Conservation (phyloP, 2,329 filamentous ascomycete species). For the Curvularia sp. region DNA sequence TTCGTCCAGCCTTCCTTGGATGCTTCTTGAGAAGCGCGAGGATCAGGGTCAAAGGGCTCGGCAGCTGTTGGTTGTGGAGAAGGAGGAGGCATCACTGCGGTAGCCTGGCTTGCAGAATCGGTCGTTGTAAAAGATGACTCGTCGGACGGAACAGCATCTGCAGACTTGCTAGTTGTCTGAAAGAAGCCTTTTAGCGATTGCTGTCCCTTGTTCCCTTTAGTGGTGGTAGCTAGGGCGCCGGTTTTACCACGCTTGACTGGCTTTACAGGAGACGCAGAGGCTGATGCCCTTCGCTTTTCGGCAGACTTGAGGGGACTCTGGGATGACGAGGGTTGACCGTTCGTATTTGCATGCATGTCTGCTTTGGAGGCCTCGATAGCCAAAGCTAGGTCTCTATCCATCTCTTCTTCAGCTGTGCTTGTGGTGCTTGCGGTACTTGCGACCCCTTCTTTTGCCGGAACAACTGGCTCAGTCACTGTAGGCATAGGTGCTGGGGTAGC, state of each 20-base stretch:
- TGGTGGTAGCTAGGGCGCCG: conserved; percentile 24
- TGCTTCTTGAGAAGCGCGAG: conserved; percentile 61
- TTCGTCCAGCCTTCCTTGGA: conserved; percentile 84
- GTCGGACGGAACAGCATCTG: conserved; percentile 11
- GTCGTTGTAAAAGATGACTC: conserved; percentile 12
- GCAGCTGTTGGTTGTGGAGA: conserved; percentile 10
- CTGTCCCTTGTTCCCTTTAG: conserved; percentile 56
- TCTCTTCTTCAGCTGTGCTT: conserved; percentile 3
- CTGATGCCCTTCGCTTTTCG: conserved; percentile 41
- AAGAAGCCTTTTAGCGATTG: conserved; percentile 81
- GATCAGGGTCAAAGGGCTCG: conserved; percentile 29
- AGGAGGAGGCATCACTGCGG: conserved; percentile 9
- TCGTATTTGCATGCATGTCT: conserved; percentile 11
- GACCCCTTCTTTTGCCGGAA: conserved; percentile 5
- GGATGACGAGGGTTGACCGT: conserved; percentile 9
- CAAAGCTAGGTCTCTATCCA: conserved; percentile 21
- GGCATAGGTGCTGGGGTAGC: conserved; percentile 11
- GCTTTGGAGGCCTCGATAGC: conserved; percentile 12
- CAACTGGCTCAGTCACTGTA: conserved; percentile 2
- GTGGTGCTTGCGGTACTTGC: conserved; percentile 3
- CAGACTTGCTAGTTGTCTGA: conserved; percentile 45
- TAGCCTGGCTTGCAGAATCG: conserved; percentile 6
- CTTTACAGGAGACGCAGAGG: conserved; percentile 28
- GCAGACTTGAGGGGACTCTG: conserved; percentile 33
- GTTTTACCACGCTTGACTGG: conserved; percentile 61